phyloP scores from a whole-genome alignment of 257 asterid species.

The Capsicum pubescens region DNA sequence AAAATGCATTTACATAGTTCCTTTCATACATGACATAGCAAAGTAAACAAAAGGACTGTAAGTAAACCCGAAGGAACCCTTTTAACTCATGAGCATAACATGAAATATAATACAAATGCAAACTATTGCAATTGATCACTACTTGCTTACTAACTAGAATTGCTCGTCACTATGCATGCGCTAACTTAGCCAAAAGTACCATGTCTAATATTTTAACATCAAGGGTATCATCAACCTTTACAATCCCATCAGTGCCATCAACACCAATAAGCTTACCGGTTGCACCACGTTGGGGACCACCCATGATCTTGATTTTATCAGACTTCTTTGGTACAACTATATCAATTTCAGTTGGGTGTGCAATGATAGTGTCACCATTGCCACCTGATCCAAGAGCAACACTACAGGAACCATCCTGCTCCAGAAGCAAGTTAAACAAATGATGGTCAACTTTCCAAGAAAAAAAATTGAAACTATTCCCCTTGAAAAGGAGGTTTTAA shows the following conservation, averaged over 20 bases:
- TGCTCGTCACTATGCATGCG: constrained; percentile 41
- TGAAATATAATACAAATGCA: constrained; percentile 26
- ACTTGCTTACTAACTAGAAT: background rate
- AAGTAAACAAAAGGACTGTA: background rate
- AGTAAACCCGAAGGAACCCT: background rate
- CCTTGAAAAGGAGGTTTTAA: constrained; percentile 12
- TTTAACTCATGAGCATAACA: constrained; percentile 3
- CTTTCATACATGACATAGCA: background rate
- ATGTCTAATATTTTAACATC: constrained; percentile 88
- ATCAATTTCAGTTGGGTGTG: constrained; percentile 66
- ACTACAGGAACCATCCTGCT: constrained; percentile 86
- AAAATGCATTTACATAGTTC: constrained; percentile 20
- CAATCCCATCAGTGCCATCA: constrained; percentile 90
- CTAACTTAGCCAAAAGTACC: constrained; percentile 72
- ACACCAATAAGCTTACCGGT: constrained; percentile 88
- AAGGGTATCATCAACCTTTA: constrained; percentile 73
- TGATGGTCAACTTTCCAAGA: background rate
- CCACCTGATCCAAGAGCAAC: constrained; percentile 80
- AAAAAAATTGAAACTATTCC: background rate
- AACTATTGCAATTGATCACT: constrained; percentile 22
- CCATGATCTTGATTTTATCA: constrained; percentile 84
- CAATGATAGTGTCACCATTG: constrained; percentile 64
- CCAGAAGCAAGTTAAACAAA: constrained; percentile 26
- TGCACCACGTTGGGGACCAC: constrained; percentile 83
- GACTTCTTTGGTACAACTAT: constrained; percentile 73